Conservation (phyloP, 371 early-diverging fungal species). For the Mucor circinelloides region DNA sequence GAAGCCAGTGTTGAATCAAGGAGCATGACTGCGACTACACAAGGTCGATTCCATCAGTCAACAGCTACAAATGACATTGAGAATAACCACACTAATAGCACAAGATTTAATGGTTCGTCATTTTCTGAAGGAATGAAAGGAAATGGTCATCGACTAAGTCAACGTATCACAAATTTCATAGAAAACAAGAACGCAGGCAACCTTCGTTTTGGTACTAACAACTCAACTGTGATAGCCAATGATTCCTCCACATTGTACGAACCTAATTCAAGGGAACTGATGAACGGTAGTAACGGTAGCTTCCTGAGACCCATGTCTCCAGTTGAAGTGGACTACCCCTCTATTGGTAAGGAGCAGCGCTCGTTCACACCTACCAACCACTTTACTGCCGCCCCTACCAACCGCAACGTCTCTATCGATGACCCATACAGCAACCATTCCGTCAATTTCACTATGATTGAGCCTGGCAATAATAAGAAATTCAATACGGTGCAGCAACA, state of each 20-base stretch:
- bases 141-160: slow-evolving; percentile 20
- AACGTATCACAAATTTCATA: slow-evolving; percentile 30
- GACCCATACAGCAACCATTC: slow-evolving; percentile 38
- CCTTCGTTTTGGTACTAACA: neutral
- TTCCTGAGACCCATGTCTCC: slow-evolving; percentile 47
- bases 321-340: slow-evolving; percentile 32
- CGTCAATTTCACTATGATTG: slow-evolving; percentile 39
- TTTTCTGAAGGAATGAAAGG: slow-evolving; percentile 1
- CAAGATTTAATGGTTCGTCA: slow-evolving; percentile 15
- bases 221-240: neutral
- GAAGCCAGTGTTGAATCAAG: neutral
- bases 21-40: neutral
- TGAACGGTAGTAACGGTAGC: slow-evolving; percentile 9
- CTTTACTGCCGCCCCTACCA: neutral
- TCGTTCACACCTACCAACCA: slow-evolving; percentile 10
- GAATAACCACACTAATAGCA: neutral
- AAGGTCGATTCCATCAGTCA: neutral
- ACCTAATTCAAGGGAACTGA: neutral
- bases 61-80: slow-evolving; percentile 8
- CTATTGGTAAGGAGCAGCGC: neutral
- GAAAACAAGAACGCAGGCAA: slow-evolving; percentile 10
- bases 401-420: slow-evolving; percentile 28
- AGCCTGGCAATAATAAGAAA: slow-evolving; percentile 9
- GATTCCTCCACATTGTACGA: neutral
- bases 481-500: neutral